phyloP scores from a whole-genome alignment of 805 yeast genomes.

The Candida cerambycidarum region DNA sequence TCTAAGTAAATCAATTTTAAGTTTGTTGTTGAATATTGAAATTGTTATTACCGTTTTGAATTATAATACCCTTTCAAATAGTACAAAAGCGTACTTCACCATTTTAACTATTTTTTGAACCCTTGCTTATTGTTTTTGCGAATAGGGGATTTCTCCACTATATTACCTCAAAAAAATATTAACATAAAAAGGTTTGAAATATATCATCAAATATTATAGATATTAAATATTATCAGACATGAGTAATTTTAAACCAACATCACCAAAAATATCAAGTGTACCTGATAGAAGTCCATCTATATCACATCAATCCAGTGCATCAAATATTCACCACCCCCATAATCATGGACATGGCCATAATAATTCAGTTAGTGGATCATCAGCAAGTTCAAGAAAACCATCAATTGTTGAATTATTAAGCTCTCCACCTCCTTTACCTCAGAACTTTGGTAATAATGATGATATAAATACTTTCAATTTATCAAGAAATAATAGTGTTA shows the following conservation, averaged over 20 bases:
- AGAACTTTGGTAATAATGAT: constrained; percentile 36
- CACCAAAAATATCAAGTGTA: constrained; percentile 6
- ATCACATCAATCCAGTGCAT: constrained; percentile 8
- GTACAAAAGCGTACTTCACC: no score
- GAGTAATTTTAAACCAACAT: constrained; percentile 9
- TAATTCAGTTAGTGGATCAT: not conserved
- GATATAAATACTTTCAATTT: constrained; percentile 39
- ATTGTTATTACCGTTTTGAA: no score
- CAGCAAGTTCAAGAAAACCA: constrained; percentile 42
- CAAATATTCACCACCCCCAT: constrained; percentile 4
- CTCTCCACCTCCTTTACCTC: constrained; percentile 69
- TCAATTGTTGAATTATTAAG: constrained; percentile 74
- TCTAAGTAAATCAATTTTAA: not conserved
- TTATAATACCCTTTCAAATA: no score
- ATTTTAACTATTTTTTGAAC: no score
- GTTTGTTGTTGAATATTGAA: not conserved
- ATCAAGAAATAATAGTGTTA: constrained; percentile 34
- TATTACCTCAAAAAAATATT: not conserved
- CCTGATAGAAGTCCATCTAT: constrained; percentile 9
- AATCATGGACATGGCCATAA: constrained; percentile 5
- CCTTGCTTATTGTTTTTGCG: constrained; percentile 3
- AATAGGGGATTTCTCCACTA: constrained; percentile 8
- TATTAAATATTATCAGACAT: not conserved
- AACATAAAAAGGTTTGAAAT: not conserved
- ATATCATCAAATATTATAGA: no score